A percentile compares a stretch with the other conserved stretches of the same genome.
These are phyloP conservation scores for Gyrodon lividus DNA, from an alignment of 768 basidiomycete genomes.

Conservation along the genomic window DNA sequence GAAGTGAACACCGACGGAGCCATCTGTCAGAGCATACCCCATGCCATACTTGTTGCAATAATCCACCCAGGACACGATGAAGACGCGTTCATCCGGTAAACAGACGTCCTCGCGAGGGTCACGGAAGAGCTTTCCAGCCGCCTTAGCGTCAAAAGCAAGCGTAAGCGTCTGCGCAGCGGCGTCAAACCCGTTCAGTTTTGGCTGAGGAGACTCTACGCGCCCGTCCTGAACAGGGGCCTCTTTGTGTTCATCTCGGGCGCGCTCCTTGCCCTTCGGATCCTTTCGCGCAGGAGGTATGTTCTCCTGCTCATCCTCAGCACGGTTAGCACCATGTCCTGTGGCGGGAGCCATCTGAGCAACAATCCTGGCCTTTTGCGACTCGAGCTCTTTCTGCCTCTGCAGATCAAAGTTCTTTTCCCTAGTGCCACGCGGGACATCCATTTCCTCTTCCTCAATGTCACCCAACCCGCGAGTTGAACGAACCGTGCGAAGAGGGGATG, in stretches of 20 bases:
- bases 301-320: slow-evolving; percentile 35
- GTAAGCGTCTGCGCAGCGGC: slow-evolving; percentile 52
- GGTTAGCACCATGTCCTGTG: slow-evolving; percentile 25
- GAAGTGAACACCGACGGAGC: slow-evolving; percentile 92
- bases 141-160: slow-evolving; percentile 68
- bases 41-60: slow-evolving; percentile 99
- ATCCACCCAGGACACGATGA: slow-evolving; percentile 98
- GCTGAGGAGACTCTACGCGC: slow-evolving; percentile 24
- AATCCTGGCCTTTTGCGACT: slow-evolving; percentile 89
- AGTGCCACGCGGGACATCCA: slow-evolving; percentile 38
- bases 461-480: slow-evolving; percentile 42
- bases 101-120: slow-evolving; percentile 56
- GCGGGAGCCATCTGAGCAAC: slow-evolving; percentile 88
- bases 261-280: slow-evolving; percentile 33
- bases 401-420: slow-evolving; percentile 41
- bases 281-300: slow-evolving; percentile 32
- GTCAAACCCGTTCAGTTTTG: slow-evolving; percentile 61
- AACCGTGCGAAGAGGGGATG: slow-evolving; percentile 52
- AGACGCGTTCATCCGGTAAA: slow-evolving; percentile 70
- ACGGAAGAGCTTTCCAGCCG: slow-evolving; percentile 61
- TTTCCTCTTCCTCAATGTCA: slow-evolving; percentile 46
- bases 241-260: slow-evolving; percentile 23
- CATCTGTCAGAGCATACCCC: slow-evolving; percentile 96
- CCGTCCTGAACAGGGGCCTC: slow-evolving; percentile 13
- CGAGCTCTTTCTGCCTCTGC: slow-evolving; percentile 68